Base-by-base conservation (phyloP, 768 basidiomycete genomes). In the Tylopilus rubrobrunneus region DNA sequence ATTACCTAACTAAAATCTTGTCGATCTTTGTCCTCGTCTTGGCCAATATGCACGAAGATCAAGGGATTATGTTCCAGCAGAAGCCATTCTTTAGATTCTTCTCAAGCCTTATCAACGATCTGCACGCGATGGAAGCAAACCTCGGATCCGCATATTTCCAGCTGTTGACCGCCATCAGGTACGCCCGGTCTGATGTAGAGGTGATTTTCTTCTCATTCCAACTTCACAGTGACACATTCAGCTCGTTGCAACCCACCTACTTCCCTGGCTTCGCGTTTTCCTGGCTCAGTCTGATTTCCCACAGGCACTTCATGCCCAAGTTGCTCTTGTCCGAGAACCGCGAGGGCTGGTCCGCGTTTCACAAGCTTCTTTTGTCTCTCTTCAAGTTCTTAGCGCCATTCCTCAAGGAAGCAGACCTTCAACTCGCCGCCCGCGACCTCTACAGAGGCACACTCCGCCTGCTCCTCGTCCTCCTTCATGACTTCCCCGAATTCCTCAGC, bases 71-170 rank as follows among this genome's bases (percentile, higher is more conserved):
- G 51, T 99, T 99, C 79, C 88, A 95, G 63, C 93, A 96, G 71
- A 93, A 98, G 70, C 96, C 97, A 0, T 98, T 98, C 78, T 96
- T 95, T 76, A 84, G 97, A 49, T 96, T 99, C 75, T 98, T 98
- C 77, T 98, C 95, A 14, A 95, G 91, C 66, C 80, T 99, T 52
- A 76, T 99, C 67, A 93, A 90, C 59, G 97, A 99, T 68, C 72
- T 99, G 34, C 87, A 92, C 59, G 72, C 85, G 28, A 86, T 98
- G 62, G 94, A 97, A 71, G 76, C 79, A 25, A 85, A 85, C 63
- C 80, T 98, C 9, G 93, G 92, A 4, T 77, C 87, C 3, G 92
- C 92, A 0, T 98, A 98, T 70, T 90, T 92, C 78, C 88, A 88
- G 61, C 66, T 95, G 62, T 73, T 99, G 61, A 78, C 92, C 53